Evolutionary conservation across 1,284 basidiomycete species (phyloP), one percentile per base, ranked within the genome.

Genomic region (Ustilago shanxiensis): DNA sequence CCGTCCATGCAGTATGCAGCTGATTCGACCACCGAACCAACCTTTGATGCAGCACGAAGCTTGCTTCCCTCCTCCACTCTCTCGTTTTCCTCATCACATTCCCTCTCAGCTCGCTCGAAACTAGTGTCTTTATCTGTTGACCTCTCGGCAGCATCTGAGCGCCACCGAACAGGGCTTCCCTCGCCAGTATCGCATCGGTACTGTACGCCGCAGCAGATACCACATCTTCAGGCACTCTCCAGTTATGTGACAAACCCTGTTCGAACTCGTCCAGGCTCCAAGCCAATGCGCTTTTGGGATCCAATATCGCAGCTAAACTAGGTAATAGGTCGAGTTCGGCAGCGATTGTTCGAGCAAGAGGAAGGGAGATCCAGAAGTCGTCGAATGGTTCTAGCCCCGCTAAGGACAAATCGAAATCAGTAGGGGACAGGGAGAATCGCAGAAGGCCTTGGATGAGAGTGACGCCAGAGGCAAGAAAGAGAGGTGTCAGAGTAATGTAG

Each of bases 341-440:
- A 0, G 72, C 65, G 9, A 72, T 53, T 16, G 35, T 22, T 2
- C 64, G 33, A 1, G 76, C 72, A 1, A 72, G 54, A 0, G 57
- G 60, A 16, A 79, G 66, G 0, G 67, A 58, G 39, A 62, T 33
- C 77, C 77, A 79, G 0, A 69, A 10, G 5, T 79, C 77, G n/a
- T 79, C 77, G 39, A 47, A 76, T 0, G 77, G 77, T 49, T 79
- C 77, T n/a, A 79, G 29, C 1, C 77, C 77, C 0, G 72, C 61
- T 1, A 75, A 44, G 7, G 61, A 65, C 3, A 76, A 31, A 13
- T 72, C 60, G 53, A 47, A 79, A 0, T 66, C 58, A 1, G 47
- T 11, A 1, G 59, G 55, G 7, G 49, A 2, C 2, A 72, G 29
- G 14, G 20, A 3, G 55, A 75, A 69, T 11, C 57, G 58, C 2